Base-by-base conservation (phyloP, 371 early-diverging fungal genomes). In the Apophysomyces sp. region DNA sequence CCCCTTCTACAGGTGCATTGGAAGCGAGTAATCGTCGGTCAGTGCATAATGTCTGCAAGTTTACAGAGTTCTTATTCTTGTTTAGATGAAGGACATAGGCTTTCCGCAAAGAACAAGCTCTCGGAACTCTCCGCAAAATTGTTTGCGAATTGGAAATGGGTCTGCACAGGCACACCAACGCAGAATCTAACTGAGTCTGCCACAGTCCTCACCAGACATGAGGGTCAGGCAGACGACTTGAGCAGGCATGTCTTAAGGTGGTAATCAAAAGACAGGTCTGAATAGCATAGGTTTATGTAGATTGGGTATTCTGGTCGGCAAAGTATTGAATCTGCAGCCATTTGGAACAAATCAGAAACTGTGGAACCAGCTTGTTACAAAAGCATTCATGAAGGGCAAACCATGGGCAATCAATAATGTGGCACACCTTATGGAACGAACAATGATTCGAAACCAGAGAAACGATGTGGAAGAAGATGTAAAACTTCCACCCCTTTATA, bases 1-100 rank as follows among this genome's bases (percentile, higher is more conserved):
- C 90, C 93, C 6, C 69, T 93, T 7, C 74, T 86, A 44, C 78
- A 83, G 31, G 75, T 92, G 2, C 89, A 86, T 29, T 91, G 91
- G 87, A 85, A 89, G 65, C 76, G 92, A 11, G 63, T 92, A 26
- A 89, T 93, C 58, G 87, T 90, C 12, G 94, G 92, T 69, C 90
- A 89, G 69, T 67, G 21, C 7, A 1, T 12, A 4, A 31, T 31
- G 21, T 57, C 15, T 26, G 29, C 4, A 3, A 60, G 31, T 24
- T 36, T 53, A 24, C 6, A 1, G 39, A 15, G 5, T 39, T 0
- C 16, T 16, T 2, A 31, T 32, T 29, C 4, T 16, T 56, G 54
- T 3, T n/a, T 26, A 74, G 71, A 74, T 56, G 71, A 74, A 51
- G 75, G 68, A 1, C 79, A 77, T 55, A 60, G 74, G 18, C 61